Evolutionary conservation across 2,329 filamentous ascomycete genomes (phyloP), one percentile per base, ranked within the genome.

Genomic region (Ascochyta koolunga): DNA sequence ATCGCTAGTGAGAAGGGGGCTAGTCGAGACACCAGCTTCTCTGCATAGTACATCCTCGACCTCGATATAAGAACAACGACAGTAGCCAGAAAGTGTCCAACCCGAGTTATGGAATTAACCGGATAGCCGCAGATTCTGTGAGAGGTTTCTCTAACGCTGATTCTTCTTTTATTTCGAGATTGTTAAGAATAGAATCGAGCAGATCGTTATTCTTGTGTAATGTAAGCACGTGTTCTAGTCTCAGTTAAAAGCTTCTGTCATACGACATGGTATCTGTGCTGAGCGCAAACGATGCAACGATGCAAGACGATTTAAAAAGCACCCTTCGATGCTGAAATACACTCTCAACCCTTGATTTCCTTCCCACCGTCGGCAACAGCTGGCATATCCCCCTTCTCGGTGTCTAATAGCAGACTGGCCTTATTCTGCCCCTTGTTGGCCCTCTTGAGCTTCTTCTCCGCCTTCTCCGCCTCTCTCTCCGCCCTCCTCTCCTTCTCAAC

Each of bases 401-500:
- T 25, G 39, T 56, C 53, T 13, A 50, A 18, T 13, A 45, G 51
- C 45, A 50, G 16, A 11, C 32, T 51, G 16, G 42, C 36, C 42
- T 51, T 51, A 21, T 47, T 56, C 33, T 47, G 44, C 4, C 40
- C 61, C 47, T 63, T 67, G 29, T 60, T 66, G 2, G 59, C 62
- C 45, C 62, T 65, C 56, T 69, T 72, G 51, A 36, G 61, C 50
- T 62, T 65, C 45, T 62, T 70, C 51, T 69, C 66, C 8, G 56
- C 61, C 24, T 62, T 67, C 56, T 75, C 72, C 10, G 66, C 61
- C 44, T 71, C 65, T 27, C 75, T 60, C 51, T 74, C 72, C 32
- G 66, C 64, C 39, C 72, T 72, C 55, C 73, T 76, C 52, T 68
- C 71, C 62, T 73, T 73, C 64, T 76, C 73, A 3, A 66, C 75